A percentile compares a stretch with the other conserved stretches of the same genome.
Conservation (phyloP, 179 eudicot species). For the Heliamphora pulchella region DNA sequence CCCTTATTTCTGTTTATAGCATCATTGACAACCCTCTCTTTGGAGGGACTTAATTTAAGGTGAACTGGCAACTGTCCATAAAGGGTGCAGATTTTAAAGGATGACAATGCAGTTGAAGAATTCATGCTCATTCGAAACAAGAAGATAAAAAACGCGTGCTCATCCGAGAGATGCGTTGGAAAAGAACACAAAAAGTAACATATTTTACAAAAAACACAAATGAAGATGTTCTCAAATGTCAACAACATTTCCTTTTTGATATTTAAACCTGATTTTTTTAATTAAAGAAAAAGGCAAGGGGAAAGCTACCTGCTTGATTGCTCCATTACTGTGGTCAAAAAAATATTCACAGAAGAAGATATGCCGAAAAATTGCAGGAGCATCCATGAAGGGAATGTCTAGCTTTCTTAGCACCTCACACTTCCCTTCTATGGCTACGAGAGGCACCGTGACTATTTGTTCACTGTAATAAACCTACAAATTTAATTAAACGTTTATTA, state of each 20-base stretch:
- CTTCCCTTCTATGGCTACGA: constrained; percentile 60
- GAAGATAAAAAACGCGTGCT: neutral
- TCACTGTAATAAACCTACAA: constrained; percentile 85
- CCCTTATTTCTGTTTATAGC: constrained; percentile 56
- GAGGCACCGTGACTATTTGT: constrained; percentile 36
- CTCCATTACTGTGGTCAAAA: constrained; percentile 72
- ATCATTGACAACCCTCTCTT: constrained; percentile 33
- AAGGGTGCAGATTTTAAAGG: neutral
- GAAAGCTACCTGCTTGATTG: constrained; percentile 65
- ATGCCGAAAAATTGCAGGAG: constrained; percentile 51
- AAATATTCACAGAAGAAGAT: constrained; percentile 76
- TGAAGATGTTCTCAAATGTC: too few species aligned
- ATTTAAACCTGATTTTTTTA: too few species aligned
- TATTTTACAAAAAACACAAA: too few species aligned
- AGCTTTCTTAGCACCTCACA: constrained; percentile 73
- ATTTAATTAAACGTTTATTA: constrained; percentile 15
- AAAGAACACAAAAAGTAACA: neutral
- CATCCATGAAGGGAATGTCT: constrained; percentile 41
- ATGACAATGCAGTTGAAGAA: neutral
- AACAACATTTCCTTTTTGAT: neutral
- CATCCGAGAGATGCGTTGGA: neutral
- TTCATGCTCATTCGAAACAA: too few species aligned
- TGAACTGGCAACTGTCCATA: constrained; percentile 53
- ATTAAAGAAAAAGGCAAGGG: neutral
- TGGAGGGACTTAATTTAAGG: constrained; percentile 42